Evolutionary conservation across 1,284 basidiomycete genomes (phyloP).

Genomic region (Cystobasidium pallidum): DNA sequence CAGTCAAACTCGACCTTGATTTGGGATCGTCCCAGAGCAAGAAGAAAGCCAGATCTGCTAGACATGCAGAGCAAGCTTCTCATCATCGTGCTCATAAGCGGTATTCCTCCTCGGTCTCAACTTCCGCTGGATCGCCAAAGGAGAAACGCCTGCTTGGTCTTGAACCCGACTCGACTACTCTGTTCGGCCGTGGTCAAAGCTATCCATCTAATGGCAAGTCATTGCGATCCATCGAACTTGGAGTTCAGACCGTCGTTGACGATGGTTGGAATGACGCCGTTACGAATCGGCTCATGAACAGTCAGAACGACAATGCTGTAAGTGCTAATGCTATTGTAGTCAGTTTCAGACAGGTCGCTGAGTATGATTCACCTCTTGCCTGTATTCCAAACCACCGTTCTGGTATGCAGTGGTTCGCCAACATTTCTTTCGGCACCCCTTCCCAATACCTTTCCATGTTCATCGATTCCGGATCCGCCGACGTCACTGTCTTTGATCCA

Average conservation of each 20-base stretch:
- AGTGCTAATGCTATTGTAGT: not conserved
- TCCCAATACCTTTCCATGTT: slow-evolving; percentile 32
- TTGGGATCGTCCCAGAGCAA: slow-evolving; percentile 11
- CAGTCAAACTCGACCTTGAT: slow-evolving; percentile 14
- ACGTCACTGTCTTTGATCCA: slow-evolving; percentile 27
- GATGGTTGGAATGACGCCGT: slow-evolving; percentile 22
- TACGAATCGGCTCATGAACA: slow-evolving; percentile 31
- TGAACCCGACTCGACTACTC: not conserved
- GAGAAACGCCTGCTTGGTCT: slow-evolving; percentile 3
- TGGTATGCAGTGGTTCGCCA: slow-evolving; percentile 29
- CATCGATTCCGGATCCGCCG: slow-evolving; percentile 41
- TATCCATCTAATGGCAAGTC: not conserved
- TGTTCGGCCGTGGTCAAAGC: not conserved
- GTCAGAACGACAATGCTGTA: slow-evolving; percentile 41
- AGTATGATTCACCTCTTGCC: no score
- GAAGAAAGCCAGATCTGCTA: slow-evolving; percentile 3
- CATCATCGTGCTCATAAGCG: not conserved
- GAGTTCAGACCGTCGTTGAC: slow-evolving; percentile 18
- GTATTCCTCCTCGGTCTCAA: no score
- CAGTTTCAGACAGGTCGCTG: no score
- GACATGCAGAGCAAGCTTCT: not conserved
- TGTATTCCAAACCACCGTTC: no score
- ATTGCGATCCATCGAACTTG: slow-evolving; percentile 7
- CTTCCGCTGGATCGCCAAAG: not conserved
- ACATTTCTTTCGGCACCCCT: slow-evolving; percentile 37